phyloP scores from a whole-genome alignment of 2,329 filamentous ascomycete species.

The Talaromyces sp. region DNA sequence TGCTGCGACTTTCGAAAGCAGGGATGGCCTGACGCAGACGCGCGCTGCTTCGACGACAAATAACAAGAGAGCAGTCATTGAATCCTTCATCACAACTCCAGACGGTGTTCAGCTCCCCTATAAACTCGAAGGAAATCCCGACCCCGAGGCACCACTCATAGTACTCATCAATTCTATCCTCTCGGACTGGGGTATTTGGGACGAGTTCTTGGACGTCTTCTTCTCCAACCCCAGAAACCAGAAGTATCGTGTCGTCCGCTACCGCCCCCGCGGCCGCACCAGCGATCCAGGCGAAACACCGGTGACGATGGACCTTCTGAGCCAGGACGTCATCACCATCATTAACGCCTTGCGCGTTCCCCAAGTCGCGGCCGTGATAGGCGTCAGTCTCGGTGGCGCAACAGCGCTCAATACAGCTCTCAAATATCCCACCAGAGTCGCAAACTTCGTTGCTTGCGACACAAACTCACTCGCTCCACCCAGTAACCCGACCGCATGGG shows the following conservation, averaged over 20 bases:
- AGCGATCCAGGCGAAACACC: constrained; percentile 37
- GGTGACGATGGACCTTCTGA: constrained; percentile 61
- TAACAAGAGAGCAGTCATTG: constrained; percentile 52
- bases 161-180: constrained; percentile 78
- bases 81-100: constrained; percentile 63
- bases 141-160: constrained; percentile 65
- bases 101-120: constrained; percentile 70
- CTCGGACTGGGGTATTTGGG: constrained; percentile 76
- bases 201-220: constrained; percentile 64
- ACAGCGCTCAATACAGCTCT: constrained; percentile 72
- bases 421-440: constrained; percentile 57
- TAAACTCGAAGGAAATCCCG: constrained; percentile 67
- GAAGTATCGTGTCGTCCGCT: constrained; percentile 68
- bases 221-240: constrained; percentile 52
- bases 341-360: constrained; percentile 67
- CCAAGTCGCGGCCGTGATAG: constrained; percentile 64
- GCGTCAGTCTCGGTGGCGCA: constrained; percentile 77
- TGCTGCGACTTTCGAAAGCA: constrained; percentile 50
- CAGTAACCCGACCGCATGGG: constrained; percentile 75
- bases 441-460: constrained; percentile 68
- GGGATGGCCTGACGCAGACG: constrained; percentile 56
- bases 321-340: constrained; percentile 63
- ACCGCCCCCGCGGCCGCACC: constrained; percentile 69
- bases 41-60: constrained; percentile 41
- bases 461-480: constrained; percentile 70